Evolutionary conservation across 2,329 filamentous ascomycete species (phyloP).

Genomic region (Podosphaera fusca): DNA sequence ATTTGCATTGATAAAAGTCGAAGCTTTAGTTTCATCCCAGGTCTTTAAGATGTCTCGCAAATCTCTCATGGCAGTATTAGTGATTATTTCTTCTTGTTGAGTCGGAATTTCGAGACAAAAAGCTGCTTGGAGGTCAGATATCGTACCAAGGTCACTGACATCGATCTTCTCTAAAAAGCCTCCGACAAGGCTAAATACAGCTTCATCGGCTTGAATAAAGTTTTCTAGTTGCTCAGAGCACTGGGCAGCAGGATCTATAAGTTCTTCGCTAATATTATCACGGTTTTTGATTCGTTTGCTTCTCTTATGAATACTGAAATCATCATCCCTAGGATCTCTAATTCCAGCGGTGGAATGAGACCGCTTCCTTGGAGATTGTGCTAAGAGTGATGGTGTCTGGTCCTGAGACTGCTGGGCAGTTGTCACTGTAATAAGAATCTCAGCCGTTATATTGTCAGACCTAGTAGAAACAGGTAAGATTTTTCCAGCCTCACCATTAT

Average conservation of each 20-base stretch:
- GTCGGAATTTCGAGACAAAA: constrained; percentile 6
- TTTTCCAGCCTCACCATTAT: constrained; percentile 4
- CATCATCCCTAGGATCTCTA: constrained; percentile 31
- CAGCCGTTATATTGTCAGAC: constrained; percentile 6
- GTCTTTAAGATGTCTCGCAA: constrained; percentile 17
- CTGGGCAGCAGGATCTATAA: constrained; percentile 26
- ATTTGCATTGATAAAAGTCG: constrained; percentile 13
- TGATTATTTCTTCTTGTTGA: constrained; percentile 6
- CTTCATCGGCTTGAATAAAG: constrained; percentile 12
- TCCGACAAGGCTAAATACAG: constrained; percentile 14
- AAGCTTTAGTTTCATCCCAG: constrained; percentile 19
- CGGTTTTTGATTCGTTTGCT: constrained; percentile 42
- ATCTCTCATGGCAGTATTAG: constrained; percentile 16
- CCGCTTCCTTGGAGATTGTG: constrained; percentile 27
- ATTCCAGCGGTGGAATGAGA: constrained; percentile 39
- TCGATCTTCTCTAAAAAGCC: constrained; percentile 11
- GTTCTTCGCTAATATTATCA: constrained; percentile 27
- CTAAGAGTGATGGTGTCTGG: constrained; percentile 4
- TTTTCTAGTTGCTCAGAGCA: constrained; percentile 29
- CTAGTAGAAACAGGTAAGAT: constrained; percentile 6
- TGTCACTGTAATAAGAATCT: constrained; percentile 8
- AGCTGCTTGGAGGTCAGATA: constrained; percentile 11
- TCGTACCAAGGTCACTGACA: constrained; percentile 13
- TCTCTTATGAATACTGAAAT: constrained; percentile 32
- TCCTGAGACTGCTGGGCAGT: constrained; percentile 9